Percentiles rank a stretch among this genome's conserved stretches.
Evolutionary conservation across 2,329 filamentous ascomycete genomes (phyloP).

Genomic region (Simplicillium aogashimaense): DNA sequence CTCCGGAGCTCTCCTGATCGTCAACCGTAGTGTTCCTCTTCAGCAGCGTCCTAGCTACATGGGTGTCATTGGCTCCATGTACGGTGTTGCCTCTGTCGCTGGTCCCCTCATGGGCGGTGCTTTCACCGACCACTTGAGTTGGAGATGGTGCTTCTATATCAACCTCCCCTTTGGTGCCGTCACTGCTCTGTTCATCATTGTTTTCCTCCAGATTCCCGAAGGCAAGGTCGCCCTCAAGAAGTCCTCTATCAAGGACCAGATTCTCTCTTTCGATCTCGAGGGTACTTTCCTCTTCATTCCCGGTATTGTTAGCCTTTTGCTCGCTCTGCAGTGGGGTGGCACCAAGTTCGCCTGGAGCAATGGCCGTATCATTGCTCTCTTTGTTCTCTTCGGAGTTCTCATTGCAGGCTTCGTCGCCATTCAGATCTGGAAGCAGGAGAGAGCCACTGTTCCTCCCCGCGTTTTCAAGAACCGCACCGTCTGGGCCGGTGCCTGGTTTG

Average conservation of each 20-base stretch:
- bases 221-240: conserved; percentile 4
- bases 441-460: conserved; percentile 28
- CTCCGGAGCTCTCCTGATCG: conserved; percentile 39
- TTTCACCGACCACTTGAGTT: conserved; percentile 17
- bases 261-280: conserved; percentile 39
- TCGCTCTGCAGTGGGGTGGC: conserved; percentile 39
- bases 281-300: conserved; percentile 47
- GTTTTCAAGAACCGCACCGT: conserved; percentile 31
- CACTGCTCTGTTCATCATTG: conserved; percentile 14
- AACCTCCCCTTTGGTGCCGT: conserved; percentile 23
- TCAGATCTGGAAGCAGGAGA: conserved; percentile 22
- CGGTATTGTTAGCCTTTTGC: conserved; percentile 31
- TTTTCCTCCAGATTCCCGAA: conserved; percentile 11
- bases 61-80: conserved; percentile 26
- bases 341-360: conserved; percentile 31
- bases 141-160: conserved; percentile 27
- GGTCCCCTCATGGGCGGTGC: conserved; percentile 17
- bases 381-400: conserved; percentile 28
- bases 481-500: conserved; percentile 22
- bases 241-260: conserved; percentile 23
- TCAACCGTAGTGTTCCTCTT: conserved; percentile 29
- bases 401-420: conserved; percentile 29
- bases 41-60: conserved; percentile 20
- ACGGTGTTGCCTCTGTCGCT: conserved; percentile 24
- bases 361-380: conserved; percentile 30